Base-by-base conservation (phyloP, 441 rosid genomes). In the Corymbia citriodora region DNA sequence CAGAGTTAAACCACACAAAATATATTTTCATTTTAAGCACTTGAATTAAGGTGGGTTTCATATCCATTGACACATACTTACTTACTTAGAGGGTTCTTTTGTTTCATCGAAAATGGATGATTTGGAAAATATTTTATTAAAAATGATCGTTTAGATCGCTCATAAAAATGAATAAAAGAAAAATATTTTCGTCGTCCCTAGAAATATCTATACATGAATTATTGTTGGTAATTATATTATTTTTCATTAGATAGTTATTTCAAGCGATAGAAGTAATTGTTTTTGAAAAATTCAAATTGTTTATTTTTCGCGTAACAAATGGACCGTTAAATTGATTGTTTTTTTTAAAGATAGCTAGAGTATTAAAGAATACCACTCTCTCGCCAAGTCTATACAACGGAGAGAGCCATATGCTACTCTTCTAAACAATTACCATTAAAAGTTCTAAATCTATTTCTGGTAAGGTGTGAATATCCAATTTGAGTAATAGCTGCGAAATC, bases 81-180 rank as follows among this genome's bases (percentile, higher is more conserved):
- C 36, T 68, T 36, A 9, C 33, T 40, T 40, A 40, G 45, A 40
- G 45, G 45, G 45, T 40, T 40, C 45, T 40, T 40, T 40, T 40
- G 45, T 31, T 9, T 8, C 19, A 11, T 8, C 4, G 17, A 33
- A 31, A 68, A 68, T 68, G 21, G 16, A 68, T 68, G 2, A 65
- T 65, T 65, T 17, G 0, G 1, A 40, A 40, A n/a, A 4, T 31
- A 16, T 68, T 8, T 31, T 3, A 5, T 7, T 63, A 7, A 31
- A 31, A 31, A 68, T 0, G 9, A 17, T 17, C 9, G 1, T 16
- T 70, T 17, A 10, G 4, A 9, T 31, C 6, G 1, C 23, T 70
- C 17, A 70, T 70, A 70, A 33, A 31, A 9, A 17, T 68, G 9
- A 68, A 68, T 68, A 31, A 31, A 68, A 2, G 15, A 7, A 70